Evolutionary conservation across 1,284 basidiomycete species (phyloP), one percentile per base, ranked within the genome.

Genomic region (Ustilago nuda): DNA sequence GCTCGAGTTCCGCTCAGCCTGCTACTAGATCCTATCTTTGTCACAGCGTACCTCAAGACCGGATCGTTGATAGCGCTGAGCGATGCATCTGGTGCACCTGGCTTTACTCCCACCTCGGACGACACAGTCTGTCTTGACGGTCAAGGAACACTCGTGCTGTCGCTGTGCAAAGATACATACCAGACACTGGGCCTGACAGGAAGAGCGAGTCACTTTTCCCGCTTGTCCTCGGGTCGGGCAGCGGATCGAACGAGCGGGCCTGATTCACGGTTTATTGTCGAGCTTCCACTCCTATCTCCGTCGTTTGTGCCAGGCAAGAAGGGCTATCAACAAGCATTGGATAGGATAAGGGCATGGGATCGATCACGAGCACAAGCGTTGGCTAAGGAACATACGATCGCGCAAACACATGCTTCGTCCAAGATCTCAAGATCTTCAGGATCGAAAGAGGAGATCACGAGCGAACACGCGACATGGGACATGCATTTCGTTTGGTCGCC

Each of bases 91-190:
- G 54, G 50, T 5, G 54, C 61, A n/a, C 60, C 68, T 3, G 73
- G 65, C n/a, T 48, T 64, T n/a, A 69, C 65, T 11, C 58, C 78
- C 8, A 72, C 76, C 37, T 55, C 66, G 5, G 72, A 84, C 11
- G 84, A 85, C 53, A 66, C 74, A 17, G 64, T 78, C 12, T 84
- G 82, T 61, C 55, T 85, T 12, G 80, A 84, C 51, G 82, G 82
- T 1, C 78, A 82, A 55, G 80, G 80, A 23, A 80, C 75, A n/a
- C 76, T 85, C 4, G 68, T 82, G 17, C 79, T 85, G 2, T 82
- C 81, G 3, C 72, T 85, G 1, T 74, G 67, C 55, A 81, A 81
- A 48, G 81, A 83, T n/a, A 85, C 84, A 13, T 85, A 85, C 54
- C 82, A 83, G 53, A 77, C 77, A 4, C 76, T 85, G 3, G 84